Base-by-base conservation (phyloP, 371 early-diverging fungal species). In the Basidiobolus meristosporus region DNA sequence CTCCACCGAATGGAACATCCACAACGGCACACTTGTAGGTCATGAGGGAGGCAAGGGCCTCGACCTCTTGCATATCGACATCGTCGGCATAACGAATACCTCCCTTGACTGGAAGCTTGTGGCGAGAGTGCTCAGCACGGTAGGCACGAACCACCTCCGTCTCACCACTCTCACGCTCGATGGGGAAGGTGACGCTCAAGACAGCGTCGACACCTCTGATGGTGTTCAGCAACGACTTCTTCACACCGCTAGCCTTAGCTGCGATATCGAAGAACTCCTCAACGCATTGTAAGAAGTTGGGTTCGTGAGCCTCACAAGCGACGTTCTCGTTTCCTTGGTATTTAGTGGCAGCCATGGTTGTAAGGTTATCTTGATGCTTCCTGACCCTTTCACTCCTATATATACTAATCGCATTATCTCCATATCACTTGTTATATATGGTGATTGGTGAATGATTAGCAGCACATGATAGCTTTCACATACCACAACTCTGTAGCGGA, bases 11-110 rank as follows among this genome's bases (percentile, higher is more conserved):
- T 40, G 88, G 88, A 41, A 88, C 89, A 59, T 88, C 87, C 19
- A 88, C 86, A 23, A 87, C 81, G 32, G 89, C 89, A 59, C 86
- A 85, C 62, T 88, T 88, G 63, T 71, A 88, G 17, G 89, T 87
- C 89, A 88, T 88, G 40, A 80, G 56, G 10, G 78, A 68, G 15
- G 76, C 76, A 54, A 75, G 52, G 33, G 76, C 76, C 57, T 81
- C 78, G 17, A 88, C 89, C 55, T 88, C 89, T 47, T 88, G 73
- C 86, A 42, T 35, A 30, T 42, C 43, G 16, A 42, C 43, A 36
- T 42, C 43, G 17, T 35, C 15, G n/a, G 43, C 35, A 36, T 30
- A 42, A 36, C 43, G 43, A 23, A 42, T 42, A 30, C 43, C 43
- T 7, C 43, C 43, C 61, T 88, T 86, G 46, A 78, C 79, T 12